phyloP scores from a whole-genome alignment of 2,329 filamentous ascomycete species.

The Sporothrix humicola region DNA sequence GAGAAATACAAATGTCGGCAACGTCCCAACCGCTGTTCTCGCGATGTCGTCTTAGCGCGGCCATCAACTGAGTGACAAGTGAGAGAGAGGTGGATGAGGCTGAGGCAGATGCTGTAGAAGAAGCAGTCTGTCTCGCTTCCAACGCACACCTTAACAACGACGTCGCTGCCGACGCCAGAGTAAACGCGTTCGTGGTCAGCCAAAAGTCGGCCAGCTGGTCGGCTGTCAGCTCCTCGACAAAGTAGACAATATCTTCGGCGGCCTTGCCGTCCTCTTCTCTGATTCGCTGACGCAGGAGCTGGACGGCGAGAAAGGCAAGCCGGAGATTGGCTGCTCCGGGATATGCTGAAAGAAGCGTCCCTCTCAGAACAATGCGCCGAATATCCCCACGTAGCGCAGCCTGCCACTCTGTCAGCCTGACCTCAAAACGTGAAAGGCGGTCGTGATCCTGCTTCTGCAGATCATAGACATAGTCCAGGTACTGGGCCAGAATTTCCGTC shows the following conservation, averaged over 20 bases:
- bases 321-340: slow-evolving; percentile 57
- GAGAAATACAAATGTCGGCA: slow-evolving; percentile 55
- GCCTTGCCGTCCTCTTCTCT: slow-evolving; percentile 49
- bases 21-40: slow-evolving; percentile 53
- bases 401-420: not conserved
- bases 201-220: slow-evolving; percentile 29
- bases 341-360: not conserved
- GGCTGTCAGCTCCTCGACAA: slow-evolving; percentile 23
- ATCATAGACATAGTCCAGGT: slow-evolving; percentile 25
- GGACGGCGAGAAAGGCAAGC: slow-evolving; percentile 56
- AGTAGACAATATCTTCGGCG: slow-evolving; percentile 28
- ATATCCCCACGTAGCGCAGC: not conserved
- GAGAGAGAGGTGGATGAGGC: not conserved
- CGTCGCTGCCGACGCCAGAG: not conserved
- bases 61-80: slow-evolving; percentile 13
- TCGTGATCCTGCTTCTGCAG: not conserved
- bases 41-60: slow-evolving; percentile 16
- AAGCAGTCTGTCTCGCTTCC: too few relatives aligned
- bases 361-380: slow-evolving; percentile 16
- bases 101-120: too few relatives aligned
- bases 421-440: not conserved
- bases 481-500: slow-evolving; percentile 50
- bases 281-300: slow-evolving; percentile 55
- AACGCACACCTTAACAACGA: slow-evolving; percentile 29
- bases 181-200: slow-evolving; percentile 28